A percentile compares a stretch with the other conserved stretches of the same genome.
Conservation (phyloP, 108 stramenopile genomes). For the Skeletonema costatum region DNA sequence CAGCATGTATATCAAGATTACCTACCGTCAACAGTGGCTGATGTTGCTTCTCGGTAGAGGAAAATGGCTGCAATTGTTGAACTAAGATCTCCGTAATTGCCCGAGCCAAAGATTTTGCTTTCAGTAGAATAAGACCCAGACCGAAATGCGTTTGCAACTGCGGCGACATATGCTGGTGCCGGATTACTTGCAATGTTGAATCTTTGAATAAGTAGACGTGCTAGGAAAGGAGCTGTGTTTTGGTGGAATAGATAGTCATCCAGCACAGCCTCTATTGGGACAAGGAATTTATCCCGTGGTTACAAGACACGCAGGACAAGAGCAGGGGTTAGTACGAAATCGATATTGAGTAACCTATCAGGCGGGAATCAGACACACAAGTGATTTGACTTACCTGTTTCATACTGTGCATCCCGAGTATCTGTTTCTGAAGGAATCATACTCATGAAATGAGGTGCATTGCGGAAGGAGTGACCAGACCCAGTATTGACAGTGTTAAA, state of each 20-base stretch:
- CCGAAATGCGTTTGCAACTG: slow-evolving; percentile 55
- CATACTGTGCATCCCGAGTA: slow-evolving; percentile 46
- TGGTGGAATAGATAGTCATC: slow-evolving; percentile 65
- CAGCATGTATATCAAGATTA: no score
- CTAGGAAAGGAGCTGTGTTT: slow-evolving; percentile 71
- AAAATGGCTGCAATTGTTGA: slow-evolving; percentile 62
- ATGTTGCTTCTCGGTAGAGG: slow-evolving; percentile 58
- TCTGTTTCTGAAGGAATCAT: slow-evolving; percentile 41
- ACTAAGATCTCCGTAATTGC: slow-evolving; percentile 59
- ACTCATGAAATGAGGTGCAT: slow-evolving; percentile 54
- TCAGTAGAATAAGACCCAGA: slow-evolving; percentile 50
- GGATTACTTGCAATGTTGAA: slow-evolving; percentile 63
- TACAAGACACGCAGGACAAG: no score
- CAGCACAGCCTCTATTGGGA: slow-evolving; percentile 50
- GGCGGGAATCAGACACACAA: no score
- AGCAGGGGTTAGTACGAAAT: no score
- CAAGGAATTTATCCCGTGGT: no score
- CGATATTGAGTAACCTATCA: no score
- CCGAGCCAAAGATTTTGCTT: slow-evolving; percentile 41
- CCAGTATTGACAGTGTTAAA: slow-evolving; percentile 27
- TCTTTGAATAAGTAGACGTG: slow-evolving; percentile 59
- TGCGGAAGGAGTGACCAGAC: slow-evolving; percentile 41
- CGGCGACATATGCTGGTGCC: slow-evolving; percentile 57
- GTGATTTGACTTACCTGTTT: slow-evolving; percentile 31
- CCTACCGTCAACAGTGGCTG: slow-evolving; percentile 26